phyloP scores from a whole-genome alignment of 768 basidiomycete species.

The Infundibulicybe gibba region DNA sequence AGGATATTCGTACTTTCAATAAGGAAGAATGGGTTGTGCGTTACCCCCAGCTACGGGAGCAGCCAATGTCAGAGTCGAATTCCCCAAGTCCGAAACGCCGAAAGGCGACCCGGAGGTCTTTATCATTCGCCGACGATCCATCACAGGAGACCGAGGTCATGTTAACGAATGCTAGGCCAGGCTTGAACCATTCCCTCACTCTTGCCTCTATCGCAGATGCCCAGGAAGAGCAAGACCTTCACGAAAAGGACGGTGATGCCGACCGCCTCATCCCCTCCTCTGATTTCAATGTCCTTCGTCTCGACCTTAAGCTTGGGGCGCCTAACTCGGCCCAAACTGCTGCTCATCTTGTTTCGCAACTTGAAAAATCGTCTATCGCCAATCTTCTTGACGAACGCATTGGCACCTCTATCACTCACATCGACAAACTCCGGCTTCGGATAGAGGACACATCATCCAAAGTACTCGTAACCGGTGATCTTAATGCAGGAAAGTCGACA shows the following conservation, averaged over 20 bases:
- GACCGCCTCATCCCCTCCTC: conserved; percentile 39
- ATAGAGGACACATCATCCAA: conserved; percentile 92
- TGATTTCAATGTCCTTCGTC: conserved; percentile 84
- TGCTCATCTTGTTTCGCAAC: conserved; percentile 78
- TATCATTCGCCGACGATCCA: conserved; percentile 87
- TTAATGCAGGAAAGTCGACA: conserved; percentile 98
- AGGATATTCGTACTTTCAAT: conserved; percentile 76
- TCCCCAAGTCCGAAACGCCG: conserved; percentile 29
- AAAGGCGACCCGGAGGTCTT: conserved; percentile 53
- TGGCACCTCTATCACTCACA: conserved; percentile 65
- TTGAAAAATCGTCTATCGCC: conserved; percentile 91
- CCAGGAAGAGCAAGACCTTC: conserved; percentile 31
- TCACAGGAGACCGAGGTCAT: conserved; percentile 62
- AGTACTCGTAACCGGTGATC: conserved; percentile 95
- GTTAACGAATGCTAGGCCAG: conserved; percentile 39
- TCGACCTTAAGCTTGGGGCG: conserved; percentile 90
- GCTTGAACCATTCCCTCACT: conserved; percentile 56
- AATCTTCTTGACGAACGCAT: conserved; percentile 89
- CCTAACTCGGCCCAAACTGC: conserved; percentile 61
- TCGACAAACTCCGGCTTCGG: conserved; percentile 81
- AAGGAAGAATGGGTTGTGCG: conserved; percentile 83
- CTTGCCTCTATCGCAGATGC: conserved; percentile 48
- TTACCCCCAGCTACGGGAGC: conserved; percentile 74
- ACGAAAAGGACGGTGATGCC: conserved; percentile 22
- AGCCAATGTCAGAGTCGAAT: conserved; percentile 20